These are phyloP conservation scores for Fusarium chlamydosporum DNA, from an alignment of 2,329 filamentous ascomycete genomes.

Conservation along the genomic window DNA sequence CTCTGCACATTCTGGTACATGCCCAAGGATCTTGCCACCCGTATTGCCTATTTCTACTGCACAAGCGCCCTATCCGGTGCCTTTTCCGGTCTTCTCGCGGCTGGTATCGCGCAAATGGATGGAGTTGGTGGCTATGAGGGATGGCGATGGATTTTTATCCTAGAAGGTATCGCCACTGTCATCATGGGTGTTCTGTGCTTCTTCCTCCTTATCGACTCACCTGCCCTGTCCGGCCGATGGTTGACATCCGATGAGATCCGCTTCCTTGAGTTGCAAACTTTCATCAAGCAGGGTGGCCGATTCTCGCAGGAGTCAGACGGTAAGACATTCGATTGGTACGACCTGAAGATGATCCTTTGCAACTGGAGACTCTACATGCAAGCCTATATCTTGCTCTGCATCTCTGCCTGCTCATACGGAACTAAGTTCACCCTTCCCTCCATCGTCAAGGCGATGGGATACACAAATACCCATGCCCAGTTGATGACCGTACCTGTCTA, in stretches of 20 bases:
- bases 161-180: conserved; percentile 78
- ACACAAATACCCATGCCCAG: conserved; percentile 52
- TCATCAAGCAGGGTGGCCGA: conserved; percentile 2
- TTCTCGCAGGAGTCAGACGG: conserved; percentile 7
- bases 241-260: background rate
- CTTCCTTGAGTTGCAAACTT: conserved; percentile 1
- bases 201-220: conserved; percentile 53
- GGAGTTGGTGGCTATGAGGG: conserved; percentile 72
- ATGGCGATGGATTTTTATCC: conserved; percentile 76
- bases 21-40: conserved; percentile 66
- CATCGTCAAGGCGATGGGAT: conserved; percentile 58
- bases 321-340: conserved; percentile 44
- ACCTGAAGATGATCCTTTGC: conserved; percentile 45
- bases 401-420: conserved; percentile 36
- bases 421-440: conserved; percentile 53
- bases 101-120: conserved; percentile 77
- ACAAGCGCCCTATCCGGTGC: conserved; percentile 84
- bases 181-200: conserved; percentile 75
- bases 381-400: conserved; percentile 46
- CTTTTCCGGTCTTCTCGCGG: conserved; percentile 79
- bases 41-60: conserved; percentile 82
- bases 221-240: background rate
- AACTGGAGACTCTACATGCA: conserved; percentile 51
- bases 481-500: conserved; percentile 69
- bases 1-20: conserved; percentile 71